These are phyloP conservation scores for Neopestalotiopsis sp. DNA, from an alignment of 2,329 filamentous ascomycete genomes.

Conservation along the genomic window DNA sequence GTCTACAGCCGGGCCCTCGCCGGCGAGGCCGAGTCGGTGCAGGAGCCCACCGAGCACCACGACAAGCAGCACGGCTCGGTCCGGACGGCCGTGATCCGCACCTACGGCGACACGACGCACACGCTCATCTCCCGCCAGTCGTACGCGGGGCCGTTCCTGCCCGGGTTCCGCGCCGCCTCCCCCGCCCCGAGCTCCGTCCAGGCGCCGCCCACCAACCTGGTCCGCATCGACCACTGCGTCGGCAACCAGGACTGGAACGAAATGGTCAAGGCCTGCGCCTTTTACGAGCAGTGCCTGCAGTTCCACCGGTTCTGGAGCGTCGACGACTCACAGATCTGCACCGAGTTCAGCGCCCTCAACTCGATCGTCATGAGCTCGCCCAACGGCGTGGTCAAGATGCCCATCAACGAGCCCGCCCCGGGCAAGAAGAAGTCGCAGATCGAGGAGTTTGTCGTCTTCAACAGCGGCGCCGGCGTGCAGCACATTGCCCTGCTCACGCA, in stretches of 20 bases:
- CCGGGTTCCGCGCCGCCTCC: constrained; percentile 72
- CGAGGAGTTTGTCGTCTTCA: constrained; percentile 91
- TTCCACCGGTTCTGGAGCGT: constrained; percentile 99
- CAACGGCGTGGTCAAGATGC: constrained; percentile 93
- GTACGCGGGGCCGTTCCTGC: constrained; percentile 82
- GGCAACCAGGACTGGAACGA: constrained; percentile 96
- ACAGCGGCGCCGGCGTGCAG: constrained; percentile 87
- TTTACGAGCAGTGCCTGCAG: constrained; percentile 86
- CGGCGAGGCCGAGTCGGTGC: constrained; percentile 66
- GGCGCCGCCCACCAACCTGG: constrained; percentile 70
- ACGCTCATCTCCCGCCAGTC: constrained; percentile 77
- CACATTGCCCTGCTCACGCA: constrained; percentile 87
- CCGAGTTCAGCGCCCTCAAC: constrained; percentile 87
- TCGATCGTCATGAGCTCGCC: constrained; percentile 89
- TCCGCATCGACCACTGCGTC: constrained; percentile 92
- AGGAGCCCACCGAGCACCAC: constrained; percentile 57
- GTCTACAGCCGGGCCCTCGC: constrained; percentile 78
- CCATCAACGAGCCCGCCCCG: constrained; percentile 92
- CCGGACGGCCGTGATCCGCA: constrained; percentile 79
- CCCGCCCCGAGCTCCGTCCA: constrained; percentile 42
- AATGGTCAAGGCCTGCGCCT: constrained; percentile 71
- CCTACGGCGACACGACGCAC: constrained; percentile 95
- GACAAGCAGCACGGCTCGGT: constrained; percentile 72
- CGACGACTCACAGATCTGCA: constrained; percentile 91
- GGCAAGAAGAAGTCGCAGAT: constrained; percentile 95